These are phyloP conservation scores for Daldinia grandis DNA, from an alignment of 495 filamentous ascomycete species.

Conservation along the genomic window DNA sequence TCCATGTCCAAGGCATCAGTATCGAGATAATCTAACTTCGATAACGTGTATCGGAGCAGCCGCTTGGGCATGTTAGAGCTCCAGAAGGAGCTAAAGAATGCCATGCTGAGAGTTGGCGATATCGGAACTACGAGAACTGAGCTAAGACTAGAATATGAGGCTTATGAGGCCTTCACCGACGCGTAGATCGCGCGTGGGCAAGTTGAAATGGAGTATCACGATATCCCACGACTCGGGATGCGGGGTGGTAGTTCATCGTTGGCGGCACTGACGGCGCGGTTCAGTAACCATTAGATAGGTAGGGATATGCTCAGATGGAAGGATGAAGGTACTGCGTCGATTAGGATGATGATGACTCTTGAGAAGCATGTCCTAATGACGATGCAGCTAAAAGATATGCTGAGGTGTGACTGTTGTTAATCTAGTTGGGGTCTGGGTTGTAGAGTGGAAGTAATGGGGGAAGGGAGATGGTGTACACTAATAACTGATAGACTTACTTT, in stretches of 20 bases:
- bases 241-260: constrained; percentile 47
- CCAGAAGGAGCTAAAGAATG: constrained; percentile 71
- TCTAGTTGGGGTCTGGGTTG: constrained; percentile 2
- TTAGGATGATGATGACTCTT: constrained; percentile 14
- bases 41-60: constrained; percentile 80
- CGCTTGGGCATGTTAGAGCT: constrained; percentile 79
- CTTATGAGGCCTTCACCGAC: constrained; percentile 36
- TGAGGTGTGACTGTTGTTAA: constrained; percentile 16
- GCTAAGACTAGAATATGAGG: background rate
- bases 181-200: constrained; percentile 43
- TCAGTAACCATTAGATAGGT: constrained; percentile 2
- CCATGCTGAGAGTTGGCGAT: constrained; percentile 51
- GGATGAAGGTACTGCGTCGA: constrained; percentile 8
- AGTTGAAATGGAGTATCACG: constrained; percentile 42
- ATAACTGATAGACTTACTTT: background rate
- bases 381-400: constrained; percentile 7
- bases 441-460: constrained; percentile 1
- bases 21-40: constrained; percentile 81
- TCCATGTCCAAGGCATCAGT: constrained; percentile 80
- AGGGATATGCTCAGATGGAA: constrained; percentile 4
- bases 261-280: constrained; percentile 35
- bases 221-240: constrained; percentile 45
- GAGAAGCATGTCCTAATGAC: constrained; percentile 12
- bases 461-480: background rate
- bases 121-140: background rate